Conservation (phyloP, 345 rosid species). For the Dovyalis caffra region DNA sequence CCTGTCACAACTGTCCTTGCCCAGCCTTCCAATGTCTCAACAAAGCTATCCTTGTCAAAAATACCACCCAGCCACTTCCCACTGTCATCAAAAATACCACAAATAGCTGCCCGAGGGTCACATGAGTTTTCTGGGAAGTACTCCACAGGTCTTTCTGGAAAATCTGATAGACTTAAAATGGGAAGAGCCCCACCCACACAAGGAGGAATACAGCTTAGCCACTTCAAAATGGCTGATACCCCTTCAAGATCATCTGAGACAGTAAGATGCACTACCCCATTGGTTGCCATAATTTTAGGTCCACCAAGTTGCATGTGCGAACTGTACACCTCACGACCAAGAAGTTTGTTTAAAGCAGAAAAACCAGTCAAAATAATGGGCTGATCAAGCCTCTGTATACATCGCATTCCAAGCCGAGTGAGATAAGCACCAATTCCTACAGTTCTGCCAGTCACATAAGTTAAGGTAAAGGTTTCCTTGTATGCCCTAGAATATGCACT, state of each 20-base stretch:
- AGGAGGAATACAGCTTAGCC: conserved; percentile 93
- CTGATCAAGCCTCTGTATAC: conserved; percentile 98
- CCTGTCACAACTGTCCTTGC: conserved; percentile 99
- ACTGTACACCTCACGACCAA: conserved; percentile 98
- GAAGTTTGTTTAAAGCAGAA: conserved; percentile 96
- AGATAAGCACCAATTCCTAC: conserved; percentile 99
- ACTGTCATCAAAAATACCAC: conserved; percentile 53
- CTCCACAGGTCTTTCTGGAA: conserved; percentile 86
- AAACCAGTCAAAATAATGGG: conserved; percentile 98
- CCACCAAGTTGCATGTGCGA: conserved; percentile 99
- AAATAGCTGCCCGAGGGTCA: conserved; percentile 97
- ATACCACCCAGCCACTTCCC: conserved; percentile 97
- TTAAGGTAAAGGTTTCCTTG: conserved; percentile 89
- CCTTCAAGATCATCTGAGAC: conserved; percentile 99
- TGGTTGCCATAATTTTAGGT: conserved; percentile 98
- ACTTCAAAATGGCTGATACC: conserved; percentile 79
- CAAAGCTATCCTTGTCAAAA: conserved; percentile 89
- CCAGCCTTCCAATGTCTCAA: conserved; percentile 97
- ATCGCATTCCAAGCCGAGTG: conserved; percentile 97
- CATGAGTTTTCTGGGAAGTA: conserved; percentile 87
- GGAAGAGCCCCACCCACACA: conserved; percentile 81
- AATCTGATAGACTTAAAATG: conserved; percentile 55
- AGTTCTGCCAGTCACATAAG: conserved; percentile 93
- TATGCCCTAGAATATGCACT: conserved; percentile 98
- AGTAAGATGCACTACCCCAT: conserved; percentile 96